Conservation (phyloP, 2,329 filamentous ascomycete species). For the Trichoderma afroharzianum region DNA sequence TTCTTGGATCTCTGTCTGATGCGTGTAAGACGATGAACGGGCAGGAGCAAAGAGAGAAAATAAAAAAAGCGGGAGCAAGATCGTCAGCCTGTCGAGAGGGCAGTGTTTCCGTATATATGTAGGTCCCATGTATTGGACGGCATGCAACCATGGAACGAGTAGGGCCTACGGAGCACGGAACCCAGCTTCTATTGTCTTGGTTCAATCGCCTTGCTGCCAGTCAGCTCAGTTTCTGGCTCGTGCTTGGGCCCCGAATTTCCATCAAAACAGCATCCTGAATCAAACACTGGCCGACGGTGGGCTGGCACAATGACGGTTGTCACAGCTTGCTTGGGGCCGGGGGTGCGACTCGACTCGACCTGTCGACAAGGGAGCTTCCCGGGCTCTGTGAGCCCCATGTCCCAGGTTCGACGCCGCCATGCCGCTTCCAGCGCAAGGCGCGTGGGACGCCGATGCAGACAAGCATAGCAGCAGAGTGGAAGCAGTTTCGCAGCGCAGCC, state of each 20-base stretch:
- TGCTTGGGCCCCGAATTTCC: background rate
- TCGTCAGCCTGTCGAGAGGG: background rate
- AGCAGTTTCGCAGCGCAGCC: background rate
- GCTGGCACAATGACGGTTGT: constrained; percentile 12
- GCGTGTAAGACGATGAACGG: constrained; percentile 8
- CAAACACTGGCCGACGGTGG: constrained; percentile 13
- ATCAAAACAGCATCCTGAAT: constrained; percentile 9
- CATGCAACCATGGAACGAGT: background rate
- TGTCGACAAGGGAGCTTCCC: constrained; percentile 6
- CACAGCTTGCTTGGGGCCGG: constrained; percentile 10
- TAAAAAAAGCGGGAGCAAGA: background rate
- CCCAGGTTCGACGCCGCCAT: background rate
- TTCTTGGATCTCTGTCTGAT: background rate
- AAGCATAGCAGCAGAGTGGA: background rate
- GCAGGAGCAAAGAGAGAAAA: background rate
- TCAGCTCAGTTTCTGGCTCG: constrained; percentile 12
- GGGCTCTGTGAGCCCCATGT: background rate
- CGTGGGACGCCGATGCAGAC: constrained; percentile 17
- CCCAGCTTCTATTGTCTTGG: background rate
- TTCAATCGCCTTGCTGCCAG: background rate
- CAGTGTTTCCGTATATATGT: constrained; percentile 15
- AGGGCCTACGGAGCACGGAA: background rate
- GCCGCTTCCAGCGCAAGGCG: constrained; percentile 6
- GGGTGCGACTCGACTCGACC: constrained; percentile 13
- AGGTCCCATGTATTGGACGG: background rate